Conservation (phyloP, 805 yeast species). For the Suhomyces prunicola region DNA sequence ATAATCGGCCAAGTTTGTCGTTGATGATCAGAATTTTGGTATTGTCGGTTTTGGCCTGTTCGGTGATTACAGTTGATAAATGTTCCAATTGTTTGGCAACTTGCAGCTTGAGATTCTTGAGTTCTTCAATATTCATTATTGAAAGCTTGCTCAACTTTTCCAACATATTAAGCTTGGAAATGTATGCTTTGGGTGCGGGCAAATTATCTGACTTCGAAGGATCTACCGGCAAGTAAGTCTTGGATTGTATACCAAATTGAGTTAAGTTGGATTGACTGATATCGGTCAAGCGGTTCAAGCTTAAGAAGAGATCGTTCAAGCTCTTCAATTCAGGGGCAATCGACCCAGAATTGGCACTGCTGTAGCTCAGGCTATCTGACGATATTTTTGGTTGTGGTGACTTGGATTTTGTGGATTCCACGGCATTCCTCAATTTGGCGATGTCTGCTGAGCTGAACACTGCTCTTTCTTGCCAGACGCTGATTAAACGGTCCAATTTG, state of each 20-base stretch:
- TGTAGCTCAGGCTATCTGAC: background rate
- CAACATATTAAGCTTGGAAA: constrained; percentile 36
- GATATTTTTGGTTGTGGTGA: background rate
- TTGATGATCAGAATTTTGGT: constrained; percentile 29
- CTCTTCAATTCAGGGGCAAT: constrained; percentile 31
- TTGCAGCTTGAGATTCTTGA: constrained; percentile 24
- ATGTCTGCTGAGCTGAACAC: constrained; percentile 38
- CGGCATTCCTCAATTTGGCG: constrained; percentile 22
- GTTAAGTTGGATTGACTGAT: constrained; percentile 34
- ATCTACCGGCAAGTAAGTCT: constrained; percentile 33
- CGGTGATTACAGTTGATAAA: constrained; percentile 20
- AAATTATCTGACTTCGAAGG: constrained; percentile 33
- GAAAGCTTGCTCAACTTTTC: constrained; percentile 37
- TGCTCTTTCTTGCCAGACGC: constrained; percentile 56
- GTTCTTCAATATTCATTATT: constrained; percentile 28
- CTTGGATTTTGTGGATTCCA: constrained; percentile 15
- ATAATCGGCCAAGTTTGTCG: constrained; percentile 24
- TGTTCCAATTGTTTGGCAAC: constrained; percentile 25
- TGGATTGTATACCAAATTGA: constrained; percentile 38
- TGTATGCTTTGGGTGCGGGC: constrained; percentile 37
- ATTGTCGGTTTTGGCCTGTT: constrained; percentile 31
- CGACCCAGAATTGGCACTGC: background rate
- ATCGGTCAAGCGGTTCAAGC: constrained; percentile 25
- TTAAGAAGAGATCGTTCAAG: constrained; percentile 28
- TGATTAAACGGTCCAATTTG: constrained; percentile 49